Percentiles rank a stretch among this genome's conserved stretches.
phyloP scores from a whole-genome alignment of 352 stramenopile species.

The Globisporangium splendens region DNA sequence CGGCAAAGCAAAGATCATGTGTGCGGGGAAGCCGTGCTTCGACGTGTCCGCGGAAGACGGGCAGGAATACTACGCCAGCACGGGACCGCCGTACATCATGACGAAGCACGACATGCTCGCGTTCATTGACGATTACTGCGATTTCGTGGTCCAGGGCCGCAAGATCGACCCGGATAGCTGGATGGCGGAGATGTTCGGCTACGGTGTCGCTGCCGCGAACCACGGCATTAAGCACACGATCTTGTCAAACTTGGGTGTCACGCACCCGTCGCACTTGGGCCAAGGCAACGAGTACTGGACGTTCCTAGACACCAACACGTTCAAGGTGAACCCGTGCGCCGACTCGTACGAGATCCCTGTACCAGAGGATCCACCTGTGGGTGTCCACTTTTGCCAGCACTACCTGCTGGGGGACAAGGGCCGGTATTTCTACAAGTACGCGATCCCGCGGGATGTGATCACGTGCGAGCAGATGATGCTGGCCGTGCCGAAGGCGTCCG shows the following conservation, averaged over 20 bases:
- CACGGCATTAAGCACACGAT: conserved; percentile 31
- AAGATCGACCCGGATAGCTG: conserved; percentile 15
- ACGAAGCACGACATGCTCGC: conserved; percentile 19
- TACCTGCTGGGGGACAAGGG: conserved; percentile 9
- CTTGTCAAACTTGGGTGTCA: conserved; percentile 20
- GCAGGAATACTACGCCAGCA: conserved; percentile 20
- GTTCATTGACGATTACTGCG: conserved; percentile 28
- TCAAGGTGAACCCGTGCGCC: conserved; percentile 18
- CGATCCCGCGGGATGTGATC: conserved; percentile 9
- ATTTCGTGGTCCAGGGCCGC: conserved; percentile 15
- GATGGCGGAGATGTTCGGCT: conserved; percentile 33
- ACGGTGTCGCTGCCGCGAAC: conserved; percentile 21
- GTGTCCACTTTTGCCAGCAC: conserved; percentile 21
- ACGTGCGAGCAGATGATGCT: conserved; percentile 13
- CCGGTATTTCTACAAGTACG: conserved; percentile 15
- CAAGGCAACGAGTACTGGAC: conserved; percentile 17
- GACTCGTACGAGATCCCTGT: conserved; percentile 12
- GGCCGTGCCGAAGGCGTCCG: conserved; percentile 11
- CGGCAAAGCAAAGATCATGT: conserved; percentile 10
- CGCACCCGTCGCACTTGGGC: conserved; percentile 13
- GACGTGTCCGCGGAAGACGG: conserved; percentile 14
- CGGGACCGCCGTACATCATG: conserved; percentile 36
- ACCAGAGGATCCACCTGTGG: conserved; percentile 16
- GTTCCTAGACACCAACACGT: conserved; percentile 7
- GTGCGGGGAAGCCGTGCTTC: conserved; percentile 10